Base-by-base conservation (phyloP, 495 filamentous ascomycete species). In the Ascobolus immersus region DNA sequence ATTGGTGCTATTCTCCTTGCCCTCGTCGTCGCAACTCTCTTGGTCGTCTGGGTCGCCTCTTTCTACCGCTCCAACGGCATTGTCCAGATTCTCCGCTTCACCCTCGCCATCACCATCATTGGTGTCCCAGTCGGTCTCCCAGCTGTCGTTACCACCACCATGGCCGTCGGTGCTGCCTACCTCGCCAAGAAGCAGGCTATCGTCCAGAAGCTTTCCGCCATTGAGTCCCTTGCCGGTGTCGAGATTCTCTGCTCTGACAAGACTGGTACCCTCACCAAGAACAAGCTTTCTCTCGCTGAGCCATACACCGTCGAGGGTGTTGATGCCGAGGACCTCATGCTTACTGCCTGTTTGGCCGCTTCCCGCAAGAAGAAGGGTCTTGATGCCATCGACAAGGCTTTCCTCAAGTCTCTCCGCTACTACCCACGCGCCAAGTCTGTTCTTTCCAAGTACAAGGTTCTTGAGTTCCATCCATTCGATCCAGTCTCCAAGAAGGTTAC, bases 221-320 rank as follows among this genome's bases (percentile, higher is more conserved):
- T 92, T 39, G 81, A 92, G 58, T 92, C 81, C 15, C 59, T 92
- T 35, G 81, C 81, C 46, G 81, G 77, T 62, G 81, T 90, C 36
- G 79, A 92, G 59, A 89, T 92, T 52, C 70, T 92, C 40, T 93
- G 82, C 64, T 93, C 82, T 27, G 82, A 93, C 60, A 93, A 93
- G 64, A 90, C 79, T 33, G 78, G 79, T 71, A 89, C 72, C 37
- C 55, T 91, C 40, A 91, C 80, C 46, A 82, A 80, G 59, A 91
- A 91, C 62, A 84, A 81, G 55, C 65, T 91, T 12, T 78, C 77
- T 23, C 64, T 90, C 33, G 60, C 69, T 30, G 80, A 89, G 44
- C 80, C 81, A 21, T 91, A 69, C 57, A 77, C 72, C 31, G 71
- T 80, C 21, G 58, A 64, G 39, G 78, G 78, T 45, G 68, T 84